A percentile compares a stretch with the other conserved stretches of the same genome.
Conservation (phyloP, 139 green algal species). For the Choricystis sp. region DNA sequence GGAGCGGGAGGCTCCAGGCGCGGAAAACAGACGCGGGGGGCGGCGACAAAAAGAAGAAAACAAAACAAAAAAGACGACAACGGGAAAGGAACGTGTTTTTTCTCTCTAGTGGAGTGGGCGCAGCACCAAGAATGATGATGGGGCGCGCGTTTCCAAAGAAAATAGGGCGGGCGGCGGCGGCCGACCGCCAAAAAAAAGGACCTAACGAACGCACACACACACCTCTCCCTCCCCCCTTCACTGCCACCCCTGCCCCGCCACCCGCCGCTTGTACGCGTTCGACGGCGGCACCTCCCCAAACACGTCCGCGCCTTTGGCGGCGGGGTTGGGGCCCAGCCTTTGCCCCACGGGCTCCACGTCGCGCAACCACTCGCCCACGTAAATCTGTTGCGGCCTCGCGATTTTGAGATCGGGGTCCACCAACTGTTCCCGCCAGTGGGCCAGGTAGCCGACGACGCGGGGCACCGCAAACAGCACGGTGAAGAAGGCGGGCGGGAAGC, state of each 20-base stretch:
- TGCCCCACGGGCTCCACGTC: conserved; percentile 43
- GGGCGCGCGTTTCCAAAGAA: too few species aligned
- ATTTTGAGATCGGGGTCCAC: conserved; percentile 93
- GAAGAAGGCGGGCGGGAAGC: conserved; percentile 97
- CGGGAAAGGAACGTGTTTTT: too few species aligned
- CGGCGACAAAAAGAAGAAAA: not conserved
- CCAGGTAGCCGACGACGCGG: conserved; percentile 79
- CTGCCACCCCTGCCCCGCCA: conserved; percentile 58
- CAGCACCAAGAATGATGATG: too few species aligned
- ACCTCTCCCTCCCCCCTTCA: conserved; percentile 11
- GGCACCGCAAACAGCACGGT: conserved; percentile 97
- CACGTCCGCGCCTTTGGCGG: conserved; percentile 15
- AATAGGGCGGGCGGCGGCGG: too few species aligned
- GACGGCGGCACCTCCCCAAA: conserved; percentile 46
- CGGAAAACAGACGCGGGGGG: not conserved
- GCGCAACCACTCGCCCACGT: conserved; percentile 80
- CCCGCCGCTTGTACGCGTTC: conserved; percentile 71
- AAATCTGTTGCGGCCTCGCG: conserved; percentile 92
- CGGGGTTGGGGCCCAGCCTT: conserved; percentile 9
- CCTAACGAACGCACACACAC: not conserved
- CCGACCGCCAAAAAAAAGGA: not conserved
- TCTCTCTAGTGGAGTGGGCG: too few species aligned
- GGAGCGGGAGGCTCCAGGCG: too few species aligned
- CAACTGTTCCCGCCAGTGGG: conserved; percentile 92
- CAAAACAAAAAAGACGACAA: not conserved